Evolutionary conservation across 1,284 basidiomycete genomes (phyloP), one percentile per base, ranked within the genome.

Genomic region (Fistulina hepatica): DNA sequence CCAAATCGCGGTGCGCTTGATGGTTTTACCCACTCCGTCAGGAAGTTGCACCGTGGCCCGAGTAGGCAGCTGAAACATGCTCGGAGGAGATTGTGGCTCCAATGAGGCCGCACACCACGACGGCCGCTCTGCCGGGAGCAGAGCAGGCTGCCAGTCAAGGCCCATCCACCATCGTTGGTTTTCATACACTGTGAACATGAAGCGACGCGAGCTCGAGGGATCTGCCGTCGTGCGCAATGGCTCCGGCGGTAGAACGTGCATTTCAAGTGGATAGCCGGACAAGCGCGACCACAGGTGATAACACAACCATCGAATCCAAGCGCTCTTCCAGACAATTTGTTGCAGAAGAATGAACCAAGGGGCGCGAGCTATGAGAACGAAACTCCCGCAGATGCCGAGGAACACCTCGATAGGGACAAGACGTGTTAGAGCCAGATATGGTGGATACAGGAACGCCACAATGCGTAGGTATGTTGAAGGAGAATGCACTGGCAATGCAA

Each of bases 91-190:
- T 17, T 78, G 71, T 2, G 65, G 64, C 13, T 73, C 70, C 5
- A 31, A 31, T 13, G 15, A 13, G 13, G 28, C 19, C 15, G 28
- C 28, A 52, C 76, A 88, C 92, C 92, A 97, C 3, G 84, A 83
- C 0, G 92, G 88, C 1, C 92, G 76, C 55, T 97, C 92, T 27
- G 78, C 76, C 0, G 92, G 92, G 4, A 97, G 70, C 5, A 97
- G 71, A 0, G 92, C 90, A 2, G 86, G 83, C 1, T 92, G 94
- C 88, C 89, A 97, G 60, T 97, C 83, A 27, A 86, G 67, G 3
- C 80, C 81, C 66, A 86, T 71, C 83, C 83, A 88, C 93, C 92
- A 97, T 4, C 92, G 73, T 62, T 97, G 92, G 57, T 95, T 97
- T 58, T 97, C 92, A 54, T 88, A 83, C 21, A 95, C 61, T 24